A percentile compares a stretch with the other conserved stretches of the same genome.
Conservation (phyloP, 305 asterid species). For the Fraxinus sp. region DNA sequence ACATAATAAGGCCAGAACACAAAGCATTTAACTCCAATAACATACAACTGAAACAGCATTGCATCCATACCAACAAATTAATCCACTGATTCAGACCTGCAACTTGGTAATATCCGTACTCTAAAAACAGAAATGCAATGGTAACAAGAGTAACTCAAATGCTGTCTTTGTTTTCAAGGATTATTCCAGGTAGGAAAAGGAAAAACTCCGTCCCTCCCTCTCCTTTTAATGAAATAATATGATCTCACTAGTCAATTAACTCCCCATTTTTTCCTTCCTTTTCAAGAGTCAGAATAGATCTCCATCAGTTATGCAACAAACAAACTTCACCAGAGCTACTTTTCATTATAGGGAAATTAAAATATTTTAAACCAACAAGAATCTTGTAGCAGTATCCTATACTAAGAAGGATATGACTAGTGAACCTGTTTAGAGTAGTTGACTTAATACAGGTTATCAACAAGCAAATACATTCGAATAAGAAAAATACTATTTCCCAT, state of each 20-base stretch:
- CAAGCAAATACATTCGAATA: background rate
- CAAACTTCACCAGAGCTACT: conserved; percentile 1
- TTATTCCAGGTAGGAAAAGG: conserved; percentile 10
- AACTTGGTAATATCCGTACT: background rate
- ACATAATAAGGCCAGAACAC: background rate
- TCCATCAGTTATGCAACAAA: background rate
- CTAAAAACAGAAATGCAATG: background rate
- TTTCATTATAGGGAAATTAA: conserved; percentile 6
- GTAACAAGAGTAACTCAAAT: conserved; percentile 7
- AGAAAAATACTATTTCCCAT: conserved; percentile 18
- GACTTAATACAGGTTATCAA: background rate
- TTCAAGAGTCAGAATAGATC: conserved; percentile 5
- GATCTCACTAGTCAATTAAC: conserved; percentile 5
- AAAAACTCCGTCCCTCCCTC: background rate
- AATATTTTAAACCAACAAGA: background rate
- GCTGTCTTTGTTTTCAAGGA: background rate
- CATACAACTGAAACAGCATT: conserved; percentile 4
- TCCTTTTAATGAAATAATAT: background rate
- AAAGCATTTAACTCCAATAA: background rate
- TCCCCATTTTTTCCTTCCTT: background rate
- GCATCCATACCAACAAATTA: background rate
- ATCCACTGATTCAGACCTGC: background rate
- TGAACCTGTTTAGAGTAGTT: background rate
- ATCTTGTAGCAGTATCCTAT: background rate
- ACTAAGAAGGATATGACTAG: background rate